Conservation (phyloP, 192 early-diverging fungal species). For the Spizellomyces punctatus region DNA sequence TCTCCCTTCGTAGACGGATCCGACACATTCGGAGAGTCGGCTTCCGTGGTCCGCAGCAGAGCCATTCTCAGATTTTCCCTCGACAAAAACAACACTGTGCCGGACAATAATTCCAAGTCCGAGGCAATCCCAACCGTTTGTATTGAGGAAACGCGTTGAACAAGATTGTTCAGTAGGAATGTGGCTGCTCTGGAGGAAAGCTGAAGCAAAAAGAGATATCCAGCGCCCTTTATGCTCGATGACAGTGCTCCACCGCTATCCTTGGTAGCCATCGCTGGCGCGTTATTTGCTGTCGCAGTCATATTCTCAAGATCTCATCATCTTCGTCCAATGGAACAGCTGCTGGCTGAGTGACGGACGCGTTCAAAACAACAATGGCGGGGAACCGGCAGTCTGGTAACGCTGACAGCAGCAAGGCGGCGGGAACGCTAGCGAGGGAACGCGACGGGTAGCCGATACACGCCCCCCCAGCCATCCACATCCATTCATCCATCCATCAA, state of each 20-base stretch:
- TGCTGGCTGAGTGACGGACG: too few relatives aligned
- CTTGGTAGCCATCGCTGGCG: too few relatives aligned
- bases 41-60: constrained; percentile 31
- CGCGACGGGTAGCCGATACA: too few relatives aligned
- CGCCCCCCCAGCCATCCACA: background rate
- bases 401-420: too few relatives aligned
- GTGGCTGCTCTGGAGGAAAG: constrained; percentile 53
- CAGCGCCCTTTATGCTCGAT: constrained; percentile 29
- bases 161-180: constrained; percentile 79
- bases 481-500: constrained; percentile 6
- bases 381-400: too few relatives aligned
- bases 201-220: constrained; percentile 40
- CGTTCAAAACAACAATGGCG: too few relatives aligned
- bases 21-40: background rate
- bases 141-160: constrained; percentile 71
- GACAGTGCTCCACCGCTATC: too few relatives aligned
- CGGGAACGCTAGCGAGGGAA: too few relatives aligned
- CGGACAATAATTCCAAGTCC: constrained; percentile 81
- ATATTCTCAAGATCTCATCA: too few relatives aligned
- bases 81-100: constrained; percentile 92
- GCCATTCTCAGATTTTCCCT: constrained; percentile 59
- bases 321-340: too few relatives aligned
- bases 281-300: too few relatives aligned
- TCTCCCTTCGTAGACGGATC: background rate
- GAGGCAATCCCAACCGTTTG: constrained; percentile 81